phyloP scores from a whole-genome alignment of 1,284 basidiomycete genomes.

The Athelia sp. region DNA sequence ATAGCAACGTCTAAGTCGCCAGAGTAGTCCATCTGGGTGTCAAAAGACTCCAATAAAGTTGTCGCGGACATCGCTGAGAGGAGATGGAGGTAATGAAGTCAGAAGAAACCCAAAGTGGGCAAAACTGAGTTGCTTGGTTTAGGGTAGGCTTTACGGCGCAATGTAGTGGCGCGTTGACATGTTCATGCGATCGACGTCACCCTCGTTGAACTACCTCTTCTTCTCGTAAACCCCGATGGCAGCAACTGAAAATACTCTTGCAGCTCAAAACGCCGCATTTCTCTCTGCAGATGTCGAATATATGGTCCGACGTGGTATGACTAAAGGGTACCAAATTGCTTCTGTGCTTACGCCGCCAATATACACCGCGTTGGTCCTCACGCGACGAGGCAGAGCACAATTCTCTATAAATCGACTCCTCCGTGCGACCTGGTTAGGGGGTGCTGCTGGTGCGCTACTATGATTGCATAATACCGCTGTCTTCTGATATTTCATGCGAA shows the following conservation, averaged over 20 bases:
- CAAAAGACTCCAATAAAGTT: conserved; percentile 48
- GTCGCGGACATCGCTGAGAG: not conserved
- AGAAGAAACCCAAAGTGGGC: not conserved
- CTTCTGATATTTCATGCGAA: conserved; percentile 23
- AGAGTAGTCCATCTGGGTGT: conserved; percentile 68
- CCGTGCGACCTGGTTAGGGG: conserved; percentile 66
- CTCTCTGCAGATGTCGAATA: conserved; percentile 24
- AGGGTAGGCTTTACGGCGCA: not conserved
- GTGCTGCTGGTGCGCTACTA: conserved; percentile 41
- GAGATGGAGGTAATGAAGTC: not conserved
- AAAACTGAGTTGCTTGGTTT: not conserved
- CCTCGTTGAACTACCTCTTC: not conserved
- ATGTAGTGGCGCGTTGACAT: not conserved
- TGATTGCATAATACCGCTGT: not conserved
- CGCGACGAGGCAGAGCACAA: conserved; percentile 45
- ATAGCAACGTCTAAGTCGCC: conserved; percentile 61
- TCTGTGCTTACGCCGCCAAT: conserved; percentile 57
- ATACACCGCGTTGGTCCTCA: conserved; percentile 49
- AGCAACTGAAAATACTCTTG: too few species aligned
- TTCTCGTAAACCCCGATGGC: too few species aligned
- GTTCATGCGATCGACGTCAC: not conserved
- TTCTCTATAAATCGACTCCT: conserved; percentile 56
- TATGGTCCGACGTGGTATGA: conserved; percentile 58
- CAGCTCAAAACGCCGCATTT: too few species aligned
- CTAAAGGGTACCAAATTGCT: conserved; percentile 57